Evolutionary conservation across 768 basidiomycete species (phyloP), one percentile per base, ranked within the genome.

Genomic region (Kwoniella dejecticola): DNA sequence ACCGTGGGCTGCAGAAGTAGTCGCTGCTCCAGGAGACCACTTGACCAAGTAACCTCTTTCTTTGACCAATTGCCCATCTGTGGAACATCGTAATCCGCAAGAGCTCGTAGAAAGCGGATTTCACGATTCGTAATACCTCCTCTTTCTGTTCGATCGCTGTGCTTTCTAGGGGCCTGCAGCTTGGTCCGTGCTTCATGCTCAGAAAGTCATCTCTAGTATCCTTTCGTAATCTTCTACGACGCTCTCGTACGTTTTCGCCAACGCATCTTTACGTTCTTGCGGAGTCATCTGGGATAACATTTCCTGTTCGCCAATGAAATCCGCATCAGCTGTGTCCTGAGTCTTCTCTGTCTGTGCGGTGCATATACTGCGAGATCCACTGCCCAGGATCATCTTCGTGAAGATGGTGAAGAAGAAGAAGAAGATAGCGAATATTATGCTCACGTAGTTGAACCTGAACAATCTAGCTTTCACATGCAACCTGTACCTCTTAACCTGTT

Each of bases 381-480:
- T 38, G 17, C 36, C 8, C 17, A 38, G 17, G 17, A 38, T 17
- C 8, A 38, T 38, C 8, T 17, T 38, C 8, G 17, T 38, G 36
- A 17, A 38, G 8, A 38, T 23, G 24, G 6, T 41, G 2, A 11
- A n/a, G 0, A 2, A 27, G 33, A 29, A 30, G 11, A 12, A 24
- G n/a, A 29, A 19, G 4, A 54, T 36, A n/a, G 13, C 26, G 11
- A n/a, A 38, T 13, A 6, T 26, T 24, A 53, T 17, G 83, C 89
- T 72, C 71, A 93, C 92, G 77, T 88, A 96, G 80, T 98, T 99
- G 80, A 97, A 97, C 21, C 92, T 84, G 74, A 90, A 97, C 44
- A 99, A 79, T 36, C 96, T 85, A 77, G 96, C 92, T 80, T 99
- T 99, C 73, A 95, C 92, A 65, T 80, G 69, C 30, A 99, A 77